These are phyloP conservation scores for Gossypium schwendimanii DNA, from an alignment of 441 rosid genomes.

Conservation along the genomic window DNA sequence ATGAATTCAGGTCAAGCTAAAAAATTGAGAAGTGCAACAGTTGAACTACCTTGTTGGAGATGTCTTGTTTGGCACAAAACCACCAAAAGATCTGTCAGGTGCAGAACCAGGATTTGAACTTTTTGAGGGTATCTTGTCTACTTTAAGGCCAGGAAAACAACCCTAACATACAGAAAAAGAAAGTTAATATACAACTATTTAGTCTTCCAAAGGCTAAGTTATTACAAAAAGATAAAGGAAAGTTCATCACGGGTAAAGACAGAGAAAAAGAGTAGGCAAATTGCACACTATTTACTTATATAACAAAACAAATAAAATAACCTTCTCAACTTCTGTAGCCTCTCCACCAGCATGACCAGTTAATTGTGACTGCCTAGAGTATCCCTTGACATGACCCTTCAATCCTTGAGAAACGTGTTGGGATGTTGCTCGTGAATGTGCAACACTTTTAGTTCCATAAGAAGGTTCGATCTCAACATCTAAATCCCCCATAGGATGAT, in stretches of 20 bases:
- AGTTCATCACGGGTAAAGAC: neutral
- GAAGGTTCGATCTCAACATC: constrained; percentile 44
- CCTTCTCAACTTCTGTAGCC: constrained; percentile 40
- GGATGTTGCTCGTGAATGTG: constrained; percentile 27
- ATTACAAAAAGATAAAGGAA: neutral
- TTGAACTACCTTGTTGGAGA: constrained; percentile 48
- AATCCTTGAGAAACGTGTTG: constrained; percentile 39
- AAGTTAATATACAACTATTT: neutral
- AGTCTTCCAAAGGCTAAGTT: neutral
- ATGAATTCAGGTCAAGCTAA: neutral
- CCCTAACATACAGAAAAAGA: constrained; percentile 24
- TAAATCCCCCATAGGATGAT: constrained; percentile 87
- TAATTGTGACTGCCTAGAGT: constrained; percentile 37
- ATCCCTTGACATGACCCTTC: constrained; percentile 29
- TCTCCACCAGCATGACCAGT: constrained; percentile 36
- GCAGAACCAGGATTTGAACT: constrained; percentile 31
- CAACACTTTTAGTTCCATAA: constrained; percentile 28
- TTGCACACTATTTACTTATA: neutral
- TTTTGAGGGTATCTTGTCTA: constrained; percentile 30
- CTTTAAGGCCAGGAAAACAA: constrained; percentile 30
- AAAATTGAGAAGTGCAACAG: neutral
- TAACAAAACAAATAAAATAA: constrained; percentile 17
- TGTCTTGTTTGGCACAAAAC: constrained; percentile 30
- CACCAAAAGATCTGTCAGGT: constrained; percentile 39
- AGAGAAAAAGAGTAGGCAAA: neutral